phyloP scores from a whole-genome alignment of 2,329 filamentous ascomycete genomes.

The Harringtonia aguacate region DNA sequence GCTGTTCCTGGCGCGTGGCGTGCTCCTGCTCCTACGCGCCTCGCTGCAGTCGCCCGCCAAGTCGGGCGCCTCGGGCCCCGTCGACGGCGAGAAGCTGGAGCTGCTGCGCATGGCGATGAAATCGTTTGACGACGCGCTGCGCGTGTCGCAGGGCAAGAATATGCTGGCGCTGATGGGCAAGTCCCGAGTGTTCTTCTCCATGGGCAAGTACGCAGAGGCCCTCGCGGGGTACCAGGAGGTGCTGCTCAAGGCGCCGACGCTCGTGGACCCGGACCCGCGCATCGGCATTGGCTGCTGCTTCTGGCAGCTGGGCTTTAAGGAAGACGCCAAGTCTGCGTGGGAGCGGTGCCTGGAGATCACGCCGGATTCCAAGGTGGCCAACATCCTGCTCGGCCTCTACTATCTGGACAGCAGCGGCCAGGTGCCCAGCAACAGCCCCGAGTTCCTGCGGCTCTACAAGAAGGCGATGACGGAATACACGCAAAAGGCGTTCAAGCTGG shows the following conservation, averaged over 20 bases:
- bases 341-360: constrained; percentile 73
- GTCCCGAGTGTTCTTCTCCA: constrained; percentile 74
- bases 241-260: constrained; percentile 71
- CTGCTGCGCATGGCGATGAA: constrained; percentile 78
- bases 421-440: constrained; percentile 70
- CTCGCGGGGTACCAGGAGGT: constrained; percentile 80
- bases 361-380: constrained; percentile 77
- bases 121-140: constrained; percentile 87
- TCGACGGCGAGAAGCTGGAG: constrained; percentile 64
- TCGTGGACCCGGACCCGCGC: constrained; percentile 87
- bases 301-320: constrained; percentile 92
- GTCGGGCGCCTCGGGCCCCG: constrained; percentile 37
- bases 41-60: constrained; percentile 72
- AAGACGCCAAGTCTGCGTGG: constrained; percentile 86
- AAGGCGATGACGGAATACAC: constrained; percentile 92
- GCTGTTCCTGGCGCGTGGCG: constrained; percentile 81
- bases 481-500: constrained; percentile 84
- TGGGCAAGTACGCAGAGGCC: constrained; percentile 78
- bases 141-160: constrained; percentile 75
- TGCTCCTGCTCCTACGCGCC: constrained; percentile 77
- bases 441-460: constrained; percentile 78
- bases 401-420: constrained; percentile 80
- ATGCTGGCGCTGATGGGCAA: constrained; percentile 88
- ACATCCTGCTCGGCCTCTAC: constrained; percentile 81
- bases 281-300: constrained; percentile 95